A percentile compares a stretch with the other conserved stretches of the same genome.
phyloP scores from a whole-genome alignment of 805 yeast species.

The Candida insectalens region DNA sequence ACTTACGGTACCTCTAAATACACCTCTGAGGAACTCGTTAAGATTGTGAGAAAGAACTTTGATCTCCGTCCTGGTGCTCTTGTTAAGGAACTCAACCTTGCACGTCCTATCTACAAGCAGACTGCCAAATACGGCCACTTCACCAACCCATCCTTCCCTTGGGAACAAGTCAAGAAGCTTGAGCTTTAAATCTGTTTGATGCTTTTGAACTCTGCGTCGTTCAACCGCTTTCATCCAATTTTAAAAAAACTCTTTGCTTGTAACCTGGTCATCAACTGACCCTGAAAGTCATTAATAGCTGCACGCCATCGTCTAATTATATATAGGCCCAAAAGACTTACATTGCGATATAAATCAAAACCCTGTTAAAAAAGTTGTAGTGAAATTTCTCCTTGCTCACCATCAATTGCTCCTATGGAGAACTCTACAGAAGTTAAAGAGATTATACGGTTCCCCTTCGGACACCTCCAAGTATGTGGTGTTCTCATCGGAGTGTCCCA shows the following conservation, averaged over 20 bases:
- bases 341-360: too few relatives aligned
- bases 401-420: too few relatives aligned
- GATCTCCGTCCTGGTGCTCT: constrained; percentile 99
- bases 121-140: constrained; percentile 99
- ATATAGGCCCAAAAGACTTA: too few relatives aligned
- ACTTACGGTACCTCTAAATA: constrained; percentile 95
- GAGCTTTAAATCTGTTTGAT: constrained; percentile 38
- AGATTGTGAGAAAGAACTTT: constrained; percentile 85
- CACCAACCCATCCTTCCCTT: constrained; percentile 96
- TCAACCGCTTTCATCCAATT: too few relatives aligned
- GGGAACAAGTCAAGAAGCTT: constrained; percentile 94
- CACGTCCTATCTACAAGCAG: constrained; percentile 98
- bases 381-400: too few relatives aligned
- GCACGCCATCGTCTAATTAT: too few relatives aligned
- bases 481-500: constrained; percentile 14
- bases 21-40: constrained; percentile 83
- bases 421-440: too few relatives aligned
- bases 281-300: too few relatives aligned
- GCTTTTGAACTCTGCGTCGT: too few relatives aligned
- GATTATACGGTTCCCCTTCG: constrained; percentile 2
- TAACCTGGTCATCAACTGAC: too few relatives aligned
- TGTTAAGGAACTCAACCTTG: constrained; percentile 92
- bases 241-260: too few relatives aligned
- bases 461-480: constrained; percentile 8
- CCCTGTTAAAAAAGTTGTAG: too few relatives aligned